These are phyloP conservation scores for Durotheca rogersii DNA, from an alignment of 495 filamentous ascomycete genomes.

Conservation along the genomic window DNA sequence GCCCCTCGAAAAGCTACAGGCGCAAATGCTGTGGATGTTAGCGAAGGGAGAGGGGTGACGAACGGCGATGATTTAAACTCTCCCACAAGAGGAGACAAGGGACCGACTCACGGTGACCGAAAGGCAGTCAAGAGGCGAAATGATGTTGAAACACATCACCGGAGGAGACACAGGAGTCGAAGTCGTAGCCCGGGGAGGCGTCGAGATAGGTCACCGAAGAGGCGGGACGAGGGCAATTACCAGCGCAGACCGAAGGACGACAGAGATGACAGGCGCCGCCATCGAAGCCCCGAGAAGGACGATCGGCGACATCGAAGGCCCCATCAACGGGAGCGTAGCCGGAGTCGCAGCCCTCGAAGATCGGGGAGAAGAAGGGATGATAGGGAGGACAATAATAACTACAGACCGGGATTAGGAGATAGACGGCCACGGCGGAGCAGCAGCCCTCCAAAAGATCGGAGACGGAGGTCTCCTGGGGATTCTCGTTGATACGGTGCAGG, in stretches of 20 bases:
- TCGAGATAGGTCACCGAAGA: constrained; percentile 19
- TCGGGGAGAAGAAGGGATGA: constrained; percentile 21
- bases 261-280: constrained; percentile 17
- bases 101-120: constrained; percentile 21
- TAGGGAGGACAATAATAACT: too few species aligned
- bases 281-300: constrained; percentile 18
- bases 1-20: constrained; percentile 51
- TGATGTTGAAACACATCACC: constrained; percentile 39
- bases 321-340: constrained; percentile 18
- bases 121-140: constrained; percentile 28
- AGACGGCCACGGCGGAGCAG: constrained; percentile 27
- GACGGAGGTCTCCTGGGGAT: constrained; percentile 12
- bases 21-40: constrained; percentile 50
- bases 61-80: background rate
- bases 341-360: constrained; percentile 25
- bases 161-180: constrained; percentile 40
- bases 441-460: constrained; percentile 20
- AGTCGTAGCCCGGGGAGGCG: constrained; percentile 36
- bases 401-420: constrained; percentile 23
- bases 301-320: constrained; percentile 9
- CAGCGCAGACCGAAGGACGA: constrained; percentile 21
- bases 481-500: background rate
- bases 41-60: constrained; percentile 13
- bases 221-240: constrained; percentile 19
- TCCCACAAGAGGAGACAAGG: constrained; percentile 12